Base-by-base conservation (phyloP, 2,329 filamentous ascomycete species). In the Parafenestella ontariensis region DNA sequence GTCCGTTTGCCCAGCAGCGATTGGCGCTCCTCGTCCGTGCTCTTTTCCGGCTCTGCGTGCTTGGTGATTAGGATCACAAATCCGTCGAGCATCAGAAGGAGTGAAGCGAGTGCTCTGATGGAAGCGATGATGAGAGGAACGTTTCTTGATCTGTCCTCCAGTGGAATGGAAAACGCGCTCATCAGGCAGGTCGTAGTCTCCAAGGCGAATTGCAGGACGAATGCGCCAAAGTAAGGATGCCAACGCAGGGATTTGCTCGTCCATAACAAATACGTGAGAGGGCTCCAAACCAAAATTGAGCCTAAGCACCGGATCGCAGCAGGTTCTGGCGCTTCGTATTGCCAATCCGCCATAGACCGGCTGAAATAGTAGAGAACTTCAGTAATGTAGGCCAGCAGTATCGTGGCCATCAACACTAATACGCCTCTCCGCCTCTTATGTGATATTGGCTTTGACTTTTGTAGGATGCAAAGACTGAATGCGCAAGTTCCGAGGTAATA, bases 1-100 rank as follows among this genome's bases (percentile, higher is more conserved):
- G 60, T 61, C 47, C 71, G 72, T 42, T 81, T 80, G 28, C 79
- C 77, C 3, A 89, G 76, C 9, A 90, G 74, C 2, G 85, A 79
- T 59, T 88, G 84, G 6, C 79, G 78, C 69, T 90, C 87, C 48
- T 84, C 79, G 66, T 88, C 86, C 9, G 62, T 64, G 31, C 73
- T 71, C 39, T 70, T 66, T 46, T 76, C 23, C 20, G 29, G 5
- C 17, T 28, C 76, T 9, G 54, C 43, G 46, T 72, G 56, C 41
- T 65, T 69, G 2, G 56, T 60, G 26, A 72, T 44, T 6, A 72
- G 52, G n/a, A 74, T 64, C 3, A 64, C 36, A 28, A 74, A 71
- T 15, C 63, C 65, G 42, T 73, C 64, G 3, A 74, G 28, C 15
- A 72, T 21, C 0, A 75, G 47, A 1, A 67, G 29, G 4, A 75